phyloP scores from a whole-genome alignment of 225 moss, liverwort and hornwort genomes.

The Physcomitrium patens region DNA sequence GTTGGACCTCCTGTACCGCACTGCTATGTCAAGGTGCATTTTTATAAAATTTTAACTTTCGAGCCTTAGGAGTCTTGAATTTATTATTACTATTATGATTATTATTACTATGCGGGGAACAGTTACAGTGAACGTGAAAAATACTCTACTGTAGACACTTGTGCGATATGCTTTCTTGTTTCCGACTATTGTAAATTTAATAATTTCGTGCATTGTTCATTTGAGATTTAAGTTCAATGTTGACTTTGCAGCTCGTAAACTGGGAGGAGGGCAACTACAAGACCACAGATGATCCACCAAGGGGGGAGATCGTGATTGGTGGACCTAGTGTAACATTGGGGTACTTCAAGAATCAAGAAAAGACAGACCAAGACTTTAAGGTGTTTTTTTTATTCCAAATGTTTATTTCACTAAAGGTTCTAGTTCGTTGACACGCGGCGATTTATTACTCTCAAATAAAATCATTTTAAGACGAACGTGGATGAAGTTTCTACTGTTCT shows the following conservation, averaged over 20 bases:
- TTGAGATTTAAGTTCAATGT: constrained; percentile 23
- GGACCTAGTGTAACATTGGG: constrained; percentile 89
- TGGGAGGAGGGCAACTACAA: constrained; percentile 94
- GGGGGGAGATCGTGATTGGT: constrained; percentile 92
- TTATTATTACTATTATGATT: no score
- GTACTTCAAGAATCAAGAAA: constrained; percentile 83
- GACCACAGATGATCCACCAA: constrained; percentile 71
- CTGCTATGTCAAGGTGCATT: constrained; percentile 71
- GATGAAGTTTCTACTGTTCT: no score
- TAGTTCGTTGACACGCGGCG: constrained; percentile 10
- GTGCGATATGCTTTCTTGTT: not conserved
- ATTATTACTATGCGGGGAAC: no score
- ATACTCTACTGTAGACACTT: not conserved
- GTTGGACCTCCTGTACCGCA: constrained; percentile 88
- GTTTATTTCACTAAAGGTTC: no score
- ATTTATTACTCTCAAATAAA: constrained; percentile 11
- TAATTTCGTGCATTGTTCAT: constrained; percentile 25
- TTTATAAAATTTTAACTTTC: not conserved
- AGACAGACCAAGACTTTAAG: constrained; percentile 87
- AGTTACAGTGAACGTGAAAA: no score
- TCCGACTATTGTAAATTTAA: not conserved
- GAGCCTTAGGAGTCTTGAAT: no score
- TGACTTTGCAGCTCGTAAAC: constrained; percentile 62
- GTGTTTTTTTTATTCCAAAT: constrained; percentile 31
- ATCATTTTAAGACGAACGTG: no score